Base-by-base conservation (phyloP, 2,329 filamentous ascomycete species). In the Tolypocladium nubicola region DNA sequence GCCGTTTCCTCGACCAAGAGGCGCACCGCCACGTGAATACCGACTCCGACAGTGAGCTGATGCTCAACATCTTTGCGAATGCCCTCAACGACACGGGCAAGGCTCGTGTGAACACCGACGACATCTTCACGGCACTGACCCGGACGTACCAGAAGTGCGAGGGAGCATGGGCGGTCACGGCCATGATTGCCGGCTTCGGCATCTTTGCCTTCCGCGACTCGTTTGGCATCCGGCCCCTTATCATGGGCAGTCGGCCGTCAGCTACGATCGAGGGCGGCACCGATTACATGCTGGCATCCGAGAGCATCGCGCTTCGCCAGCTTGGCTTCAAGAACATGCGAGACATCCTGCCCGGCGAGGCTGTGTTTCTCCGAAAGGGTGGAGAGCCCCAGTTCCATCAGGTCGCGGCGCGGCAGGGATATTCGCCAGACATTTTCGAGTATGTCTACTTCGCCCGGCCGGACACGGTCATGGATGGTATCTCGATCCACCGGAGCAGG, bases 251-350 rank as follows among this genome's bases (percentile, higher is more conserved):
- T 53, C 82, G 90, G 56, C 80, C 83, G 1, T 90, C 88, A 1
- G 72, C 77, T 16, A 87, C 79, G 0, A 58, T 84, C 43, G 79
- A 82, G 40, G 77, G 81, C 5, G 85, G 84, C 7, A 86, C 74
- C 59, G 91, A 96, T 72, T 96, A 95, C 75, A 90, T 96, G 81
- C 83, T 96, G 77, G 90, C 90, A 1, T 96, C 90, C 0, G 91
- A 96, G 72, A 93, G 88, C 10, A 85, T 96, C 54, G 91, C 90
- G 10, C 76, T 96, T 52, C 82, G 82, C 52, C 90, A 95, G 70
- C 85, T 93, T 53, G 90, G 90, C 19, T 96, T 94, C 75, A 77
- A 72, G 39, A 79, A 90, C 67, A 86, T 95, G 64, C 73, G 80
- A 43, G 88, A 96, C 66, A 88, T 96, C 61, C 74, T 86, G 56